Conservation (phyloP, 2,329 filamentous ascomycete species). For the Paecilomyces sp. region DNA sequence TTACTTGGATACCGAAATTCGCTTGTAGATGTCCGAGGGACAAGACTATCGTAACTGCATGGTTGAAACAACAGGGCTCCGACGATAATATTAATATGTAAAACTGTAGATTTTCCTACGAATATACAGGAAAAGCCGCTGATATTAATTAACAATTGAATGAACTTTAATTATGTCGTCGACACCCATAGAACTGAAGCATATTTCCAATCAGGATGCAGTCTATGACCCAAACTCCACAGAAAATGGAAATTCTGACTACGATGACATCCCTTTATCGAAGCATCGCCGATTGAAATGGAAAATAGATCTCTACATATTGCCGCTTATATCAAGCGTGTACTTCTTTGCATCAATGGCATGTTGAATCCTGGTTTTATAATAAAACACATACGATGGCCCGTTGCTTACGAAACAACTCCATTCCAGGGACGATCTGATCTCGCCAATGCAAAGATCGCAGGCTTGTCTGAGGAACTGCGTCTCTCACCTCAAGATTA, state of each 20-base stretch:
- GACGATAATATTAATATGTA: not conserved
- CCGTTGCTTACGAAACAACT: too few relatives aligned
- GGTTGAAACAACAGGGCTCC: not conserved
- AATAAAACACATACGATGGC: too few relatives aligned
- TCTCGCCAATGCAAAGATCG: too few relatives aligned
- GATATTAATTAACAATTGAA: not conserved
- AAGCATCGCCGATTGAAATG: not conserved
- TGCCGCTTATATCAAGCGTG: not conserved
- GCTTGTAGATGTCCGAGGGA: not conserved
- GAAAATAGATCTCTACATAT: not conserved
- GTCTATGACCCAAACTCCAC: not conserved
- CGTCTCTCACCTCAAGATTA: too few relatives aligned
- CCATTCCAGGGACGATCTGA: too few relatives aligned
- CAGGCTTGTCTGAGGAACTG: too few relatives aligned
- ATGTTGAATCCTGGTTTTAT: not conserved
- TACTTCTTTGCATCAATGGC: not conserved
- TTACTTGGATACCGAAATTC: not conserved
- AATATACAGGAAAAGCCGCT: not conserved
- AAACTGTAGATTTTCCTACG: not conserved
- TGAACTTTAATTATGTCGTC: not conserved
- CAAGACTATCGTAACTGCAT: not conserved
- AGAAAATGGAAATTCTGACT: not conserved
- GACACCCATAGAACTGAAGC: not conserved
- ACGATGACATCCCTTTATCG: not conserved
- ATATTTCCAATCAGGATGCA: not conserved